Evolutionary conservation across 148 eudicot species (phyloP).

Genomic region (Nepenthes gracilis): DNA sequence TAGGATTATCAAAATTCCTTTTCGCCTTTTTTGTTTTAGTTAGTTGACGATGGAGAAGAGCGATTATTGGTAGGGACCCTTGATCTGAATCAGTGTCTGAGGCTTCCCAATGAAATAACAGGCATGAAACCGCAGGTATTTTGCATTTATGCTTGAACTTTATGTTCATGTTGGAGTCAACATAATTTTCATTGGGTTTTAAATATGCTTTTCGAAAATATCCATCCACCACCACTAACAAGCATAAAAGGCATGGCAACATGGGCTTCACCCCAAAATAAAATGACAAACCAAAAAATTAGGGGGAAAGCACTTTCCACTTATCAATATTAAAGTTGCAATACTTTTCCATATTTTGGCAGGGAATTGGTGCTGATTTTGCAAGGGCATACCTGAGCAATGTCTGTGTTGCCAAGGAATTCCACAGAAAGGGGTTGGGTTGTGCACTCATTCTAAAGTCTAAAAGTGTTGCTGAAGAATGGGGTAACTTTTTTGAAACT

Average conservation of each 20-base stretch:
- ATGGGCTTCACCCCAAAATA: no score
- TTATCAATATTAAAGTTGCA: not conserved
- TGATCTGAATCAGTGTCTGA: conserved; percentile 73
- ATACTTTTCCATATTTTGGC: not conserved
- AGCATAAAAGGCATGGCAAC: not conserved
- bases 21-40: conserved; percentile 17
- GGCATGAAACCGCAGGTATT: conserved; percentile 81
- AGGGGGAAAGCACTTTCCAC: no score
- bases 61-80: conserved; percentile 73
- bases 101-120: conserved; percentile 79
- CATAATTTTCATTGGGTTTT: not conserved
- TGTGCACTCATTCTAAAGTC: conserved; percentile 46
- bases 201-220: no score
- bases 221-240: not conserved
- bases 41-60: conserved; percentile 43
- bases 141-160: not conserved
- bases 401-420: conserved; percentile 87
- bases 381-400: conserved; percentile 83
- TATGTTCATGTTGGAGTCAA: not conserved
- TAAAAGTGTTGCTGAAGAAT: conserved; percentile 62
- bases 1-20: not conserved
- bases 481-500: conserved; percentile 42
- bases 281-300: no score
- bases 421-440: conserved; percentile 75
- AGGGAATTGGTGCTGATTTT: conserved; percentile 90